Evolutionary conservation across 805 yeast species (phyloP).

Genomic region (Saccharomyces mikatae): DNA sequence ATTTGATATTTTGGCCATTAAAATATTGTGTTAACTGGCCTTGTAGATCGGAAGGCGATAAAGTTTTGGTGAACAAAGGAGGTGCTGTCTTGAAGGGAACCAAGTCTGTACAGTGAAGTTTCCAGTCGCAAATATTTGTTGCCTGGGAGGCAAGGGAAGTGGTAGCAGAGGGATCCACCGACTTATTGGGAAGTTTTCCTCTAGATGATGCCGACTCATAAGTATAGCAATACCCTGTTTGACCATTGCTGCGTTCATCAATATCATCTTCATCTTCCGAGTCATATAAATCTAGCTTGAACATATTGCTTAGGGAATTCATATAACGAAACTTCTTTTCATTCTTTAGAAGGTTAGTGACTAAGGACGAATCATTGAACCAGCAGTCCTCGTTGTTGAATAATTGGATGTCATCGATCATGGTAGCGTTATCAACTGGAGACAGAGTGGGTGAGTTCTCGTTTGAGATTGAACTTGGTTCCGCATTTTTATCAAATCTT

Average conservation of each 20-base stretch:
- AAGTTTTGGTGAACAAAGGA: neutral
- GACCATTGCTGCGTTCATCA: conserved; percentile 5
- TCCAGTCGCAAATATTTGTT: conserved; percentile 5
- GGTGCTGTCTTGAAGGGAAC: conserved; percentile 2
- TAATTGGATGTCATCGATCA: conserved; percentile 2
- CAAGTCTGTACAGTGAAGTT: conserved; percentile 6
- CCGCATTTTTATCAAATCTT: conserved; percentile 52
- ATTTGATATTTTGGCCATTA: conserved; percentile 20
- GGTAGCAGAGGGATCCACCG: neutral
- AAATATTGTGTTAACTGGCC: conserved; percentile 12
- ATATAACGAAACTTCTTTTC: conserved; percentile 6
- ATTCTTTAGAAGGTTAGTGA: conserved; percentile 6
- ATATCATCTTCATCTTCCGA: neutral
- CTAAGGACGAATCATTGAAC: conserved; percentile 8
- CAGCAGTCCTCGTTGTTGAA: conserved; percentile 8
- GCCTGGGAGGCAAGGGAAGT: neutral
- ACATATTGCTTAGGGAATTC: neutral
- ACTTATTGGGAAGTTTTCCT: neutral
- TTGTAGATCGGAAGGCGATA: conserved; percentile 7
- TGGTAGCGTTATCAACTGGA: conserved; percentile 6
- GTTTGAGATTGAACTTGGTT: conserved; percentile 56
- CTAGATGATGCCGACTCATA: neutral
- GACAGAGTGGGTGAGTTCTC: conserved; percentile 36
- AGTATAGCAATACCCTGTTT: conserved; percentile 2
- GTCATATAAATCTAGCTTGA: conserved; percentile 5